Base-by-base conservation (phyloP, 768 basidiomycete genomes). In the Rhodotorula graminis region DNA sequence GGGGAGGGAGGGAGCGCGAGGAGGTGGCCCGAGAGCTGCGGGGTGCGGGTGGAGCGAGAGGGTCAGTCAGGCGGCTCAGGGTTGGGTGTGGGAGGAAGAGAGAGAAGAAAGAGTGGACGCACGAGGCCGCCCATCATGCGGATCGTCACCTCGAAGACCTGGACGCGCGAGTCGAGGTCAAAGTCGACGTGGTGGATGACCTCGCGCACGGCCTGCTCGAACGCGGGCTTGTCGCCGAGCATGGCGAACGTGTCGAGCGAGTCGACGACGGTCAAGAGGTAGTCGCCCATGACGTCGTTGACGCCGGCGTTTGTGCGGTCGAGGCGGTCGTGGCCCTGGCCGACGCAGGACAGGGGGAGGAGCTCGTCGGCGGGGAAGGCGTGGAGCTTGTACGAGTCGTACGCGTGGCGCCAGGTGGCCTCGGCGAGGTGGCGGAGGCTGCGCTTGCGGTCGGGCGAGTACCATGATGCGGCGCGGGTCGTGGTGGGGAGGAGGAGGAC, bases 101-200 rank as follows among this genome's bases (percentile, higher is more conserved):
- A 33, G 27, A 56, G 29, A 5, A 21, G 12, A 16, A 29, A 27
- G 33, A 19, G 27, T 23, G 25, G 63, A 57, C 72, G 21, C 44
- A 83, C 76, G 50, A 99, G 85, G 9, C 93, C 92, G 7, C 96
- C 96, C 16, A 99, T 83, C 12, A 93, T 92, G 40, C 94, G 88
- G 67, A 98, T 98, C 1, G 92, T 97, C 18, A 91, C 91, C 83
- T 99, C 95, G 78, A 99, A 99, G 9, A 98, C 90, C 84, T 99
- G 95, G n/a, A 96, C 93, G 81, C 88, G 92, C 55, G 92, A 92
- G 81, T 97, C 89, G 69, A 93, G 89, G 79, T 97, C 91, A 80
- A 96, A 97, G 1, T 88, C 88, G 52, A 96, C 90, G 85, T 86
- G 88, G 65, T 87, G 81, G 63, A 95, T 89, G 65, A 93, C 86